phyloP scores from a whole-genome alignment of 163 green algal species.

The Volvox carteri region DNA sequence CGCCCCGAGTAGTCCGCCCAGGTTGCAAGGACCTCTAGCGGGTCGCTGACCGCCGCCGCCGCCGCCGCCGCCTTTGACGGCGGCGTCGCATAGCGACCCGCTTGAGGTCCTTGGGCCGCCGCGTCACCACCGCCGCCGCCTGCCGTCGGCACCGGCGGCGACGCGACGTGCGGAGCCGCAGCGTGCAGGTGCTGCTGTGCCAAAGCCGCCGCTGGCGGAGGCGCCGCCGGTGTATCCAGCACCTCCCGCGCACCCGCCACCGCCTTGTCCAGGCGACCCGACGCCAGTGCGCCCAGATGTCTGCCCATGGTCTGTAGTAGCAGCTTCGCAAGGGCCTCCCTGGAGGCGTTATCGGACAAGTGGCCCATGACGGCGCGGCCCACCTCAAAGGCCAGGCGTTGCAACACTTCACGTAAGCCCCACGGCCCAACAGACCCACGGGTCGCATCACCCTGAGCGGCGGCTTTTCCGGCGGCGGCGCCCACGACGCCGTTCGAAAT shows the following conservation, averaged over 20 bases:
- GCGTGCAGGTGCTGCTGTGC: background rate
- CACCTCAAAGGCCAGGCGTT: slow-evolving; percentile 56
- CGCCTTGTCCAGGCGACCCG: slow-evolving; percentile 25
- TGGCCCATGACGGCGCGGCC: slow-evolving; percentile 22
- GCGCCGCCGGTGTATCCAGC: slow-evolving; percentile 13
- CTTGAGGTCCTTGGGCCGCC: background rate
- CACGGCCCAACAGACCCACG: background rate
- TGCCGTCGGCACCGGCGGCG: background rate
- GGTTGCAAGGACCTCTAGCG: background rate
- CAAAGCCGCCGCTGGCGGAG: background rate
- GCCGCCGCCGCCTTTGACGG: background rate
- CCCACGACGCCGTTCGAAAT: slow-evolving; percentile 17
- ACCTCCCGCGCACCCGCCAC: slow-evolving; percentile 17
- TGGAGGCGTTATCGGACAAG: slow-evolving; percentile 1
- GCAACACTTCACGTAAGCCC: slow-evolving; percentile 43
- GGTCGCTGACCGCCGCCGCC: background rate
- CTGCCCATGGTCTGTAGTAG: slow-evolving; percentile 57
- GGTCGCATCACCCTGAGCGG: background rate
- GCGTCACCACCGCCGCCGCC: background rate
- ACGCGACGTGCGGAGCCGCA: background rate
- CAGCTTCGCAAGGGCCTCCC: slow-evolving; percentile 54
- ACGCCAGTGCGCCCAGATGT: slow-evolving; percentile 50
- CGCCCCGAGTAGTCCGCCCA: slow-evolving; percentile 34
- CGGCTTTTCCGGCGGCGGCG: background rate
- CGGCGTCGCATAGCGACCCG: too few relatives aligned